These are phyloP conservation scores for Prosopis cineraria DNA, from an alignment of 306 rosid genomes.

Conservation along the genomic window DNA sequence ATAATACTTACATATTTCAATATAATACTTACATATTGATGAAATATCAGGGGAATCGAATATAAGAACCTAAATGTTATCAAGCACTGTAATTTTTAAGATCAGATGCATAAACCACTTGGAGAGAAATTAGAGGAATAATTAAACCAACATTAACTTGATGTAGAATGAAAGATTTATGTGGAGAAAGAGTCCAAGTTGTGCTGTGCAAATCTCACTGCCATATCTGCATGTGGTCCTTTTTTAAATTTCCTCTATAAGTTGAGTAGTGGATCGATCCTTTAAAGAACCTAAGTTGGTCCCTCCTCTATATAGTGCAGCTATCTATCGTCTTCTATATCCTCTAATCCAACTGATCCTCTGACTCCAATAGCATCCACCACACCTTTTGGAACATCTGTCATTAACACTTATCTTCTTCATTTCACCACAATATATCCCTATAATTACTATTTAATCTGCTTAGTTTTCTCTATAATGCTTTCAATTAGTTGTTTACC, in stretches of 20 bases:
- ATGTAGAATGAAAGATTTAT: background rate
- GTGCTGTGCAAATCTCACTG: conserved; percentile 75
- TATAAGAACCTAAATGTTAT: background rate
- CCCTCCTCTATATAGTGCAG: conserved; percentile 62
- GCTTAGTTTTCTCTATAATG: background rate
- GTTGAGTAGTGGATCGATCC: conserved; percentile 58
- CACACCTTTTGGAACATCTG: conserved; percentile 48
- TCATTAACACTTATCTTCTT: conserved; percentile 33
- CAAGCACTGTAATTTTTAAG: background rate
- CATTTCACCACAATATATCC: conserved; percentile 28
- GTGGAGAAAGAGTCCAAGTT: conserved; percentile 32
- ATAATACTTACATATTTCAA: no score
- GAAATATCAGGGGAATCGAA: no score
- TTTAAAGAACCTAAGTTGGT: conserved; percentile 85
- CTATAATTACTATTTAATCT: background rate
- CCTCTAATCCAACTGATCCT: conserved; percentile 36
- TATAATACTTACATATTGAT: no score
- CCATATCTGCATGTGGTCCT: conserved; percentile 66
- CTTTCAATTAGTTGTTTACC: background rate
- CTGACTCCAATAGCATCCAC: conserved; percentile 45
- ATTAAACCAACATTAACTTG: conserved; percentile 22
- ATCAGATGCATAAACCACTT: background rate
- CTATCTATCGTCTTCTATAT: conserved; percentile 31
- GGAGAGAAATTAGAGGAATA: conserved; percentile 6
- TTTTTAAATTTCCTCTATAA: conserved; percentile 4